phyloP scores from a whole-genome alignment of 441 rosid genomes.

The Pelargonium myrrhifolium region DNA sequence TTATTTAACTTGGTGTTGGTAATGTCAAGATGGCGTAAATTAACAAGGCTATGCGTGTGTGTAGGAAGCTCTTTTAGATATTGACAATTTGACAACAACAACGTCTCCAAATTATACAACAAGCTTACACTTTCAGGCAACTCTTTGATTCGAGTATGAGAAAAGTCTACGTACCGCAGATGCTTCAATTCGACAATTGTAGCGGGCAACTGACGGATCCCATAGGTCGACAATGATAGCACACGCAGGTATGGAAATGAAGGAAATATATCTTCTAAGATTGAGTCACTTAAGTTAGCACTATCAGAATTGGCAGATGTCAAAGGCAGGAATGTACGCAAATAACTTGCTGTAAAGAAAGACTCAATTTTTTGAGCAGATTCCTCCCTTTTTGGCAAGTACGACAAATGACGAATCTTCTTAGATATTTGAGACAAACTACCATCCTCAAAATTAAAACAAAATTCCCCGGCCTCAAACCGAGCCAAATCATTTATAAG shows the following conservation, averaged over 20 bases:
- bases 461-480: not conserved
- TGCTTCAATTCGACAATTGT: conserved; percentile 1
- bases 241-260: not conserved
- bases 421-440: not conserved
- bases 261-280: not conserved
- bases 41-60: not conserved
- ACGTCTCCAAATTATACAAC: conserved; percentile 5
- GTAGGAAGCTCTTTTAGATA: not conserved
- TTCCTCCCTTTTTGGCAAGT: not conserved
- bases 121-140: not conserved
- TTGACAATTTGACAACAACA: not conserved
- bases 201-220: not conserved
- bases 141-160: not conserved
- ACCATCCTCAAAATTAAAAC: not conserved
- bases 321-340: too few species aligned
- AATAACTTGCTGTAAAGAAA: too few species aligned
- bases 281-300: too few species aligned
- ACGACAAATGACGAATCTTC: not conserved
- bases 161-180: conserved; percentile 10
- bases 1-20: not conserved
- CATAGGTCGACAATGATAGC: not conserved
- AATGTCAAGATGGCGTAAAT: not conserved
- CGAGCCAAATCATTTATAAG: conserved; percentile 13
- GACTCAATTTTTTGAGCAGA: too few species aligned
- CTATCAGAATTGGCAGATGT: too few species aligned